phyloP scores from a whole-genome alignment of 345 rosid species.

The Schrenkiella parvula region DNA sequence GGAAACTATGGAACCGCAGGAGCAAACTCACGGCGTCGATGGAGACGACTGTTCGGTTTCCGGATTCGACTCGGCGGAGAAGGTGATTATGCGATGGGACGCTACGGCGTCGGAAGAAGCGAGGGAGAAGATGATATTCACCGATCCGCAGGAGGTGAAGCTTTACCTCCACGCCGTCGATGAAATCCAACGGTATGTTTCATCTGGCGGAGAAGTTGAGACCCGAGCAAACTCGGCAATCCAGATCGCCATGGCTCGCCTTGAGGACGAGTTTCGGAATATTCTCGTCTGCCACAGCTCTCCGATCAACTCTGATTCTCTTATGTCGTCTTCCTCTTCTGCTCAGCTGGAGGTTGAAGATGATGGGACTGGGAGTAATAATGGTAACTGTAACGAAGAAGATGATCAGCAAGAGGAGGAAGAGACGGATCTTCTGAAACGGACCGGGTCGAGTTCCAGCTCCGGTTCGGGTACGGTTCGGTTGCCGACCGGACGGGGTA shows the following conservation, averaged over 20 bases:
- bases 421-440: constrained; percentile 28
- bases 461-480: constrained; percentile 13
- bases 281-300: constrained; percentile 59
- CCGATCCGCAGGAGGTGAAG: constrained; percentile 70
- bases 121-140: constrained; percentile 76
- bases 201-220: constrained; percentile 40
- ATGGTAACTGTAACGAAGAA: constrained; percentile 26
- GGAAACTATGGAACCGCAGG: constrained; percentile 63
- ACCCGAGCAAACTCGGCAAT: constrained; percentile 52
- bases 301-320: constrained; percentile 62
- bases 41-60: constrained; percentile 26
- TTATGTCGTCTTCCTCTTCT: constrained; percentile 37
- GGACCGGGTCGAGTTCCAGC: constrained; percentile 25
- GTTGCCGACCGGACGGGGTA: constrained; percentile 24
- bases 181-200: constrained; percentile 61
- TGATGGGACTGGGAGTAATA: constrained; percentile 7
- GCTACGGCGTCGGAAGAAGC: constrained; percentile 87
- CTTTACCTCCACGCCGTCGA: constrained; percentile 86
- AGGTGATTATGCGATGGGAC: constrained; percentile 84
- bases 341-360: constrained; percentile 34
- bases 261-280: constrained; percentile 90
- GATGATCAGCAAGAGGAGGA: constrained; percentile 33
- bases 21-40: constrained; percentile 10
- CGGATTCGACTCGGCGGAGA: constrained; percentile 61
- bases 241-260: constrained; percentile 98